phyloP scores from a whole-genome alignment of 1,139 yeast genomes.

The Scheffersomyces titani region DNA sequence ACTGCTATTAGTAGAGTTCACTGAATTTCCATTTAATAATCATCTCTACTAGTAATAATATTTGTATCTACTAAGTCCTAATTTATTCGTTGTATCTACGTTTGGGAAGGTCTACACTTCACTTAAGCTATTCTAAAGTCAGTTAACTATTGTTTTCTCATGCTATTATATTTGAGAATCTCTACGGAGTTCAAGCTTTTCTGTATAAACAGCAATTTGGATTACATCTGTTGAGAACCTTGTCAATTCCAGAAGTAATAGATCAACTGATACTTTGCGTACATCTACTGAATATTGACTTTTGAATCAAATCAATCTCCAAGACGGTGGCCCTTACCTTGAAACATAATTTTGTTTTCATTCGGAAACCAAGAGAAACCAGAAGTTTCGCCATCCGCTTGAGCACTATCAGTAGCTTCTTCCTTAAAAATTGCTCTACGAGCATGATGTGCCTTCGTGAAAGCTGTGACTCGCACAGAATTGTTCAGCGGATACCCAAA shows the following conservation, averaged over 20 bases:
- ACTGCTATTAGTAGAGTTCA: too few species aligned
- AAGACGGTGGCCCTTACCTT: constrained; percentile 38
- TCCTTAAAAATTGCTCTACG: background rate
- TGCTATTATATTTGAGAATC: too few species aligned
- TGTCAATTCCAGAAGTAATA: background rate
- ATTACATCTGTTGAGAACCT: too few species aligned
- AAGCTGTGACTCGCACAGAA: constrained; percentile 34
- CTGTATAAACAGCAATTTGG: too few species aligned
- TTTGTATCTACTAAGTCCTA: too few species aligned
- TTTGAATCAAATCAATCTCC: constrained; percentile 20
- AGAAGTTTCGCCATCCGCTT: background rate
- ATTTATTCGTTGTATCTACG: too few species aligned
- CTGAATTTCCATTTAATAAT: too few species aligned
- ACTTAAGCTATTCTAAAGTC: too few species aligned
- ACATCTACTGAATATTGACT: background rate
- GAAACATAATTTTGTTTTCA: constrained; percentile 18
- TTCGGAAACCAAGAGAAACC: constrained; percentile 19
- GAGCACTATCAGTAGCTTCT: background rate
- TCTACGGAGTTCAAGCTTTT: too few species aligned
- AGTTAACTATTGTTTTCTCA: too few species aligned
- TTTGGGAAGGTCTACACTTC: too few species aligned
- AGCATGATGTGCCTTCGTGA: constrained; percentile 9
- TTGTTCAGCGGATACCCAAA: constrained; percentile 33
- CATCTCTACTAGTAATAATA: too few species aligned
- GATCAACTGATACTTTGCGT: background rate